phyloP scores from a whole-genome alignment of 495 filamentous ascomycete genomes.

The Hypoxylon intermedium region DNA sequence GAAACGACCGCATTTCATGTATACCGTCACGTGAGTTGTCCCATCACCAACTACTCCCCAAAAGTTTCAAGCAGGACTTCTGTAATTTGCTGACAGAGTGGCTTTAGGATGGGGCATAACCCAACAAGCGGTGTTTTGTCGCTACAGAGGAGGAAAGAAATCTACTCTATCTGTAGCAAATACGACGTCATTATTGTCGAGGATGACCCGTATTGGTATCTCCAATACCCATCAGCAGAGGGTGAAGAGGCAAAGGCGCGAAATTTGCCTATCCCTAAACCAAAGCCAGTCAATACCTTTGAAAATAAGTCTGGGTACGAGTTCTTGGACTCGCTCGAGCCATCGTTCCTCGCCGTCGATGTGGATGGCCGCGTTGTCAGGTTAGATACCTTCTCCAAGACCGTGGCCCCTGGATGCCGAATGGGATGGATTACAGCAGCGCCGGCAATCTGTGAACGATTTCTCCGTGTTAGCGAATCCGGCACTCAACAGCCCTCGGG shows the following conservation, averaged over 20 bases:
- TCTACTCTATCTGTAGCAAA: conserved; percentile 80
- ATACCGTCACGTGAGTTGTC: conserved; percentile 80
- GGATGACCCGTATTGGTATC: conserved; percentile 96
- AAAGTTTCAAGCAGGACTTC: background rate
- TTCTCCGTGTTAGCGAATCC: conserved; percentile 66
- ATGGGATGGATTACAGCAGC: conserved; percentile 87
- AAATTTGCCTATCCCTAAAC: conserved; percentile 32
- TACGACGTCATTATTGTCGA: conserved; percentile 94
- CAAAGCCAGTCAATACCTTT: conserved; percentile 29
- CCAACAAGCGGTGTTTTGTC: conserved; percentile 80
- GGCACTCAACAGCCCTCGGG: conserved; percentile 84
- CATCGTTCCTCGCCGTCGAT: conserved; percentile 75
- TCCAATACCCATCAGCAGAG: conserved; percentile 80
- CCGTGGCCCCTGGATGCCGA: conserved; percentile 79
- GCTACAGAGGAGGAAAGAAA: conserved; percentile 71
- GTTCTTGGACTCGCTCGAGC: conserved; percentile 85
- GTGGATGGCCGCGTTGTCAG: conserved; percentile 85
- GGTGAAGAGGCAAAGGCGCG: conserved; percentile 57
- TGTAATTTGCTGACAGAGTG: conserved; percentile 8
- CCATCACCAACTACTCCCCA: background rate
- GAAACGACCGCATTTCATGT: conserved; percentile 81
- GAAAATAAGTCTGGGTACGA: conserved; percentile 71
- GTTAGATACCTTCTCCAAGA: conserved; percentile 84
- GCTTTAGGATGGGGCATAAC: conserved; percentile 82
- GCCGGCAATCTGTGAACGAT: conserved; percentile 74